Percentiles rank a stretch among this genome's conserved stretches.
These are phyloP conservation scores for Chlamydomonas sphaeroides DNA, from an alignment of 139 green algal genomes.

Conservation along the genomic window DNA sequence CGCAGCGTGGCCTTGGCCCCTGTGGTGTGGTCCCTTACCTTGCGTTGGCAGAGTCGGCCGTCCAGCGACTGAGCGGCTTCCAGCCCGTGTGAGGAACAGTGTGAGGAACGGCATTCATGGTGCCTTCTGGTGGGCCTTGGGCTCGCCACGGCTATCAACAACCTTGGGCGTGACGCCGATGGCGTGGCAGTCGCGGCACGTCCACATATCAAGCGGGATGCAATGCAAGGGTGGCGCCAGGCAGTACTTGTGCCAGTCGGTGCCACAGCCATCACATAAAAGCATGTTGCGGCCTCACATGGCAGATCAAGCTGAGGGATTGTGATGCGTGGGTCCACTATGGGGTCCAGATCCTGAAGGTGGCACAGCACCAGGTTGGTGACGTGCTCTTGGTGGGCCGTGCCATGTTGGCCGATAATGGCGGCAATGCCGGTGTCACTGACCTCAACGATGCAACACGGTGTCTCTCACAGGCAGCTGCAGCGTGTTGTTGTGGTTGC, in stretches of 20 bases:
- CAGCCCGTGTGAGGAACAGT: too few relatives aligned
- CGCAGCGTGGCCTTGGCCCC: too few relatives aligned
- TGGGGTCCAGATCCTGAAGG: constrained; percentile 3
- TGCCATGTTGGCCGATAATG: constrained; percentile 21
- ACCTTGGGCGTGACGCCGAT: too few relatives aligned
- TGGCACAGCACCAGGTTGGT: background rate
- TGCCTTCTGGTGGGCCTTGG: too few relatives aligned
- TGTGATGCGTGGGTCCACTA: background rate
- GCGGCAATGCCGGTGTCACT: background rate
- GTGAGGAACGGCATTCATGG: too few relatives aligned
- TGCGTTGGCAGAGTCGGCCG: too few relatives aligned
- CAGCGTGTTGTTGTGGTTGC: constrained; percentile 1
- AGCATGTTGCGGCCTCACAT: constrained; percentile 37
- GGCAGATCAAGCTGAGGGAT: background rate
- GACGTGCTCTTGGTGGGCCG: background rate
- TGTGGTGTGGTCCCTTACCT: too few relatives aligned
- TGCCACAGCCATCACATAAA: constrained; percentile 51
- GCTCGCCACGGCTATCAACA: too few relatives aligned
- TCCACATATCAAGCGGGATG: constrained; percentile 44
- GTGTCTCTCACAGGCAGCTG: constrained; percentile 1
- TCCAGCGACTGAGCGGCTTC: too few relatives aligned
- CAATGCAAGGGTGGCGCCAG: constrained; percentile 14
- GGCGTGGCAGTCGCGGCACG: constrained; percentile 33
- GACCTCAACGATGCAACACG: constrained; percentile 2
- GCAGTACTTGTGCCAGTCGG: constrained; percentile 45